A percentile compares a stretch with the other conserved stretches of the same genome.
These are phyloP conservation scores for Penicillium argentinense DNA, from an alignment of 495 filamentous ascomycete genomes.

Conservation along the genomic window DNA sequence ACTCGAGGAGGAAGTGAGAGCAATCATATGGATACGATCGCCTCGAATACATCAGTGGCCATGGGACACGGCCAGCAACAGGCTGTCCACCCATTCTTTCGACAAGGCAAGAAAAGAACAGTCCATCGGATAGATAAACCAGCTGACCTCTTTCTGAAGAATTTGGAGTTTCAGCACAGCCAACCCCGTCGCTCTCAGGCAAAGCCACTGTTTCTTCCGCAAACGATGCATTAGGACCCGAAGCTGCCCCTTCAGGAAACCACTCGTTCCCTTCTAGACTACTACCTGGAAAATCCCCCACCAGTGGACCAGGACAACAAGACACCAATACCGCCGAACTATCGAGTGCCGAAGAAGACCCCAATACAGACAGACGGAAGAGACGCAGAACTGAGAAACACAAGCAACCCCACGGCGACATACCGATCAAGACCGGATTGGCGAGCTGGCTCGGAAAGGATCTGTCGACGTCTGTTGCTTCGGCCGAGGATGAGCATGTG, in stretches of 20 bases:
- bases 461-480: background rate
- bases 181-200: conserved; percentile 1
- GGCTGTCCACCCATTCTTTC: conserved; percentile 45
- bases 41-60: conserved; percentile 32
- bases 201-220: conserved; percentile 2
- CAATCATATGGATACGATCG: conserved; percentile 25
- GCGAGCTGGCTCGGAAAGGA: conserved; percentile 24
- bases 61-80: conserved; percentile 44
- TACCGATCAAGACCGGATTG: conserved; percentile 9
- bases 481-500: background rate
- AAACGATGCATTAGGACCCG: background rate
- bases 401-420: conserved; percentile 8
- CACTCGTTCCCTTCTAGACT: background rate
- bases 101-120: conserved; percentile 32
- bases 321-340: background rate
- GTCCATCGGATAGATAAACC: too few species aligned
- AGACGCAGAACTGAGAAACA: conserved; percentile 50
- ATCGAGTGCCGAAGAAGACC: conserved; percentile 35
- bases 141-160: conserved; percentile 19
- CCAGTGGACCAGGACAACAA: background rate
- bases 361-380: conserved; percentile 47
- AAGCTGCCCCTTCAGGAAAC: conserved; percentile 1
- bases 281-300: background rate
- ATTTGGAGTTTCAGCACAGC: conserved; percentile 12
- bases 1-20: background rate